Conservation (phyloP, 495 filamentous ascomycete species). For the Penicillium ucsense region DNA sequence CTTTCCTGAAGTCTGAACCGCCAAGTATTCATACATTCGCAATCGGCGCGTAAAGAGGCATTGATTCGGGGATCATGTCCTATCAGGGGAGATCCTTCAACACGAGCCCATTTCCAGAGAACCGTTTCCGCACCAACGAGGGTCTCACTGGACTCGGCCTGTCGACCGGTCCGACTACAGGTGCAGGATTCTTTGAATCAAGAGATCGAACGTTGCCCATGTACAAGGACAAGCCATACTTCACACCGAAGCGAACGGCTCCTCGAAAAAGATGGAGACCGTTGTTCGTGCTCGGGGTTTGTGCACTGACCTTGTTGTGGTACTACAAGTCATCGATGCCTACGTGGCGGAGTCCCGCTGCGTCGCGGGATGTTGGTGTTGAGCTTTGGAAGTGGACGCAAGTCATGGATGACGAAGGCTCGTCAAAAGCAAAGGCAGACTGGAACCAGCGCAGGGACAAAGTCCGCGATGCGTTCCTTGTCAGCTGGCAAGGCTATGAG, state of each 20-base stretch:
- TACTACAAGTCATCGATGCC: conserved; percentile 23
- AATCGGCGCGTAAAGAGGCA: neutral
- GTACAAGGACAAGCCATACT: conserved; percentile 98
- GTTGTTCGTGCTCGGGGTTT: conserved; percentile 13
- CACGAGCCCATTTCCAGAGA: conserved; percentile 54
- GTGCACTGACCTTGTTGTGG: conserved; percentile 37
- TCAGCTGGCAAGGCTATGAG: conserved; percentile 90
- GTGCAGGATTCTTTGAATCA: conserved; percentile 42
- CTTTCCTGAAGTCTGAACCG: too few relatives aligned
- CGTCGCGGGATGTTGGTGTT: conserved; percentile 16
- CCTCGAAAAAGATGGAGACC: conserved; percentile 22
- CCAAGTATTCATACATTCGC: neutral
- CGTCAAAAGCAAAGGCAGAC: conserved; percentile 23
- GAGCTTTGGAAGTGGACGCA: conserved; percentile 37
- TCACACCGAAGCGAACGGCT: conserved; percentile 34
- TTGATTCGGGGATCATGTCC: conserved; percentile 9
- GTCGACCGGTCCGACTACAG: conserved; percentile 27
- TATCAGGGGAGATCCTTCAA: conserved; percentile 9
- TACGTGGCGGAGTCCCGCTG: conserved; percentile 3
- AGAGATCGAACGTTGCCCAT: conserved; percentile 63
- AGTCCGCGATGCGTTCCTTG: conserved; percentile 80
- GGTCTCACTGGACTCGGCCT: conserved; percentile 33
- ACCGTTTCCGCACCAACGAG: conserved; percentile 50
- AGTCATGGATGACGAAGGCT: conserved; percentile 19
- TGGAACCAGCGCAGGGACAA: conserved; percentile 71